These are phyloP conservation scores for Phragmites australis DNA, from an alignment of 176 grass and related monocot species.

Conservation along the genomic window DNA sequence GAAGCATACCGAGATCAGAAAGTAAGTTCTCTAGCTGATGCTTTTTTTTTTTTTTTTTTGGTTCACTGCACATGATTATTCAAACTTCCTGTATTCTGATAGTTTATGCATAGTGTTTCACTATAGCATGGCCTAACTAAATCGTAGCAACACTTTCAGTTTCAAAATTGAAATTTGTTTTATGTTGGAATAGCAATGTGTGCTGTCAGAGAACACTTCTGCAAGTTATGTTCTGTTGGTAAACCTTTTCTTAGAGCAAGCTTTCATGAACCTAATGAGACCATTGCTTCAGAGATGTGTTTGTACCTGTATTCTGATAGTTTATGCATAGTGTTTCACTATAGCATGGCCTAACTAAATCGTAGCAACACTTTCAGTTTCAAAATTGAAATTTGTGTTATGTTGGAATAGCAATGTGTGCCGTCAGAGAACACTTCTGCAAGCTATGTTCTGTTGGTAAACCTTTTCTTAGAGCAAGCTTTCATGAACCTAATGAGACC, in stretches of 20 bases:
- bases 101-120: neutral
- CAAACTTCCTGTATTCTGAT: conserved; percentile 6
- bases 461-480: neutral
- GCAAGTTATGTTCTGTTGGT: neutral
- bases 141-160: neutral
- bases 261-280: conserved; percentile 11
- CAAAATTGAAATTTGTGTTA: neutral
- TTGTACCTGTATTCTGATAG: neutral
- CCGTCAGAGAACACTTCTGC: neutral
- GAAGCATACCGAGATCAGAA: conserved; percentile 82
- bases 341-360: neutral
- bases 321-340: neutral
- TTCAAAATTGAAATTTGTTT: neutral
- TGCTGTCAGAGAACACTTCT: neutral
- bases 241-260: neutral
- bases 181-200: neutral
- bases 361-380: neutral
- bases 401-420: neutral
- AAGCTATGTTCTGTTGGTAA: neutral
- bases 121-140: neutral
- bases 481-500: neutral
- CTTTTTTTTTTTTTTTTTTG: conserved; percentile 24
- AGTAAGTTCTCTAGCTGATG: conserved; percentile 42
- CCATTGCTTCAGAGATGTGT: neutral
- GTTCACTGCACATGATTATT: neutral